Base-by-base conservation (phyloP, 1,284 basidiomycete species). In the Fomitopsis schrenkii region DNA sequence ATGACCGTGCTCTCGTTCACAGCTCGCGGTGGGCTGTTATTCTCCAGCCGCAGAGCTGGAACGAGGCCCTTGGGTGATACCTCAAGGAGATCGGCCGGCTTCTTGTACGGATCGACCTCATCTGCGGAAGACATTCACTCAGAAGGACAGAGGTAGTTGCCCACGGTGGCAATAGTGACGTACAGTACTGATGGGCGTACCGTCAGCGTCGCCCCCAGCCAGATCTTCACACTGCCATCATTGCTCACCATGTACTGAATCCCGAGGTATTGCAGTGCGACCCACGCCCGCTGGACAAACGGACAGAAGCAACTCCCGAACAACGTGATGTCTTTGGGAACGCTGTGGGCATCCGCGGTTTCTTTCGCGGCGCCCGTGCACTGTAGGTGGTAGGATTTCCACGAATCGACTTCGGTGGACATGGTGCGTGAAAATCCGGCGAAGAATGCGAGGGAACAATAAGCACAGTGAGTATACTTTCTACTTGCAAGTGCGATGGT, bases 71-170 rank as follows among this genome's bases (percentile, higher is more conserved):
- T 92, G 0, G 90, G 89, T 22, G 90, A 92, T 17, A 92, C 79
- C 57, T 91, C 86, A 12, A 94, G 76, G n/a, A 94, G 79, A 40
- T 90, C 88, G 57, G 83, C 74, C 0, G 92, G 90, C 68, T 93
- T 94, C 75, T 86, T 84, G 78, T 93, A 93, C 1, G 90, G 90
- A 72, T 93, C 90, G 33, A 93, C 88, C 73, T 93, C 90, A 67
- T 85, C 88, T 90, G 58, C 7, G 28, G 28, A 30, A 50, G 19
- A 22, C 28, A 5, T 17, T 33, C 48, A 22, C 6, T 33, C 41
- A 46, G 17, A 55, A 36, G 28, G 57, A 22, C 28, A 28, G 40
- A 44, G 28, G 19, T 17, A 3, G 38, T 40, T 15, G 12, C 38
- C 38, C 38, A 15, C 2, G 3, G 28, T 17, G 15, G 12, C 12